Percentiles rank a stretch among this genome's conserved stretches.
Conservation (phyloP, 2,329 filamentous ascomycete species). For the Trichoderma koningii region DNA sequence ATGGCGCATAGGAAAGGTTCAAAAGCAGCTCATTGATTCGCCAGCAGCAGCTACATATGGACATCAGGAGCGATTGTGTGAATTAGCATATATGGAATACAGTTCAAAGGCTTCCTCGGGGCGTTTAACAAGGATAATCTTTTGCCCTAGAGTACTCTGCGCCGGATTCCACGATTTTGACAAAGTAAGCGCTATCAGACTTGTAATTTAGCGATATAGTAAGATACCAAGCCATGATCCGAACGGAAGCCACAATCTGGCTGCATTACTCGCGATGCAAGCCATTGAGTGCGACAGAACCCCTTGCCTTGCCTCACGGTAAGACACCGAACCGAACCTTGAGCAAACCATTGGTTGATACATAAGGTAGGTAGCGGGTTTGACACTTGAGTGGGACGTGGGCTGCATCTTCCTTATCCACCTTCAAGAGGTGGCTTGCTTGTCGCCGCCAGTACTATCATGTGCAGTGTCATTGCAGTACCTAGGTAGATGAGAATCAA, state of each 20-base stretch:
- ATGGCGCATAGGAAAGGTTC: slow-evolving; percentile 14
- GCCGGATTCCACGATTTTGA: too few species aligned
- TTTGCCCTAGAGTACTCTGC: background rate
- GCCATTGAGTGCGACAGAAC: background rate
- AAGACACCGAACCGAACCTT: background rate
- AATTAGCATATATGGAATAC: slow-evolving; percentile 1
- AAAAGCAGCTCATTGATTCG: slow-evolving; percentile 8
- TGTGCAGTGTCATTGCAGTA: background rate
- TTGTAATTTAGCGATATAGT: too few species aligned
- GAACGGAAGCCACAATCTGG: background rate
- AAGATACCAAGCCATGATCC: background rate
- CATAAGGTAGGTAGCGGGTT: background rate
- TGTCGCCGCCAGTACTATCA: too few species aligned
- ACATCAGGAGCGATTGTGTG: background rate
- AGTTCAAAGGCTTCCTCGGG: background rate
- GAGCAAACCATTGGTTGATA: slow-evolving; percentile 12
- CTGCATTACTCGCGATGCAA: background rate
- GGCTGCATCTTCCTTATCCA: slow-evolving; percentile 11
- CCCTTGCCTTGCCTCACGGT: background rate
- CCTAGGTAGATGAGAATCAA: background rate
- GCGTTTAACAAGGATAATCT: background rate
- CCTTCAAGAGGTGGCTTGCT: slow-evolving; percentile 1
- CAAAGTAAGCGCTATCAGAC: too few species aligned
- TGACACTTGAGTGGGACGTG: slow-evolving; percentile 10
- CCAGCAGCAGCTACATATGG: background rate